These are phyloP conservation scores for Neltuma alba DNA, from an alignment of 306 rosid genomes.

Conservation along the genomic window DNA sequence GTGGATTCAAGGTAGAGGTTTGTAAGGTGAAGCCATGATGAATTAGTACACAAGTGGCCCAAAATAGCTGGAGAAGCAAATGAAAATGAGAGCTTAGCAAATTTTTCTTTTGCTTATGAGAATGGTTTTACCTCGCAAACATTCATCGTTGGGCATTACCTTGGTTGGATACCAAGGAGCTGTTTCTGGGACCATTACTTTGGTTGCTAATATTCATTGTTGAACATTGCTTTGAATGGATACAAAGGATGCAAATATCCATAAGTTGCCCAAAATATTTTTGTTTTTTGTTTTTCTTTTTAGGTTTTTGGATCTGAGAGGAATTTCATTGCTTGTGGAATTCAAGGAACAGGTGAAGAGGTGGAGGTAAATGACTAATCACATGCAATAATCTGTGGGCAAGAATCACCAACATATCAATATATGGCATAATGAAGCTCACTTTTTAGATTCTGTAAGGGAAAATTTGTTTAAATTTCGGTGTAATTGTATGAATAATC, in stretches of 20 bases:
- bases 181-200: background rate
- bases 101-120: background rate
- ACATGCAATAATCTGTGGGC: conserved; percentile 1
- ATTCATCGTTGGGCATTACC: conserved; percentile 10
- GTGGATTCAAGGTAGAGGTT: conserved; percentile 77
- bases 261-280: no score
- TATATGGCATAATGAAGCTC: background rate
- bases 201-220: no score
- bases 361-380: background rate
- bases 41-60: conserved; percentile 19
- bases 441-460: background rate
- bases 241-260: no score
- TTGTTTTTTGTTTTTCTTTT: no score
- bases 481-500: background rate
- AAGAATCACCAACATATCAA: background rate
- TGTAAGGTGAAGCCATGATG: conserved; percentile 77
- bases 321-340: background rate
- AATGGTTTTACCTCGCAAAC: background rate
- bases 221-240: no score
- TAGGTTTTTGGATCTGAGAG: conserved; percentile 25
- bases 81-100: conserved; percentile 20
- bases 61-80: conserved; percentile 4
- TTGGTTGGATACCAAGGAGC: background rate
- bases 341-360: background rate
- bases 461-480: background rate